Evolutionary conservation across 208 protist genomes (phyloP).

Genomic region (Leishmania major): DNA sequence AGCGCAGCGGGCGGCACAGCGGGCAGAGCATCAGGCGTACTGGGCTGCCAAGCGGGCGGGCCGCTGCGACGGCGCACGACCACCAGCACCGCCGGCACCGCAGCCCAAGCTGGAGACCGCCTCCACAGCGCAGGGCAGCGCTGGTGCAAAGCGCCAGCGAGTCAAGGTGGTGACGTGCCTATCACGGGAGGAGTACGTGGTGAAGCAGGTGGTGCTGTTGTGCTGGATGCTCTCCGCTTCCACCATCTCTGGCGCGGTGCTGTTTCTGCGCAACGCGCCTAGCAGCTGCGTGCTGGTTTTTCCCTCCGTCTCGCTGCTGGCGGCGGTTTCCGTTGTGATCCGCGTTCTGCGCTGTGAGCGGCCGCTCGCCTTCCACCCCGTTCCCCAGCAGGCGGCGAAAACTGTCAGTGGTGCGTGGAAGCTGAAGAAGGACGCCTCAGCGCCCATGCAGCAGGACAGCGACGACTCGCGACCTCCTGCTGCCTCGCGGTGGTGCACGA

Average conservation of each 20-base stretch:
- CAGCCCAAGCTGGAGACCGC: neutral
- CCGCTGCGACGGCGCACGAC: neutral
- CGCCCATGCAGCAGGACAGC: slow-evolving; percentile 11
- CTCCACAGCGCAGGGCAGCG: neutral
- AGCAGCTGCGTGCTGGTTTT: slow-evolving; percentile 22
- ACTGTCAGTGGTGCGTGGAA: neutral
- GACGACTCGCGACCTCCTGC: slow-evolving; percentile 27
- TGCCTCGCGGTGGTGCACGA: slow-evolving; percentile 35
- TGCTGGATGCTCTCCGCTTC: slow-evolving; percentile 32
- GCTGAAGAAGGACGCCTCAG: neutral
- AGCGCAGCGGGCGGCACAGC: slow-evolving; percentile 17
- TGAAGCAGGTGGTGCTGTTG: slow-evolving; percentile 59
- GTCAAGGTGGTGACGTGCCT: slow-evolving; percentile 42
- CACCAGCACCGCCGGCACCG: neutral
- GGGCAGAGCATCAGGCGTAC: neutral
- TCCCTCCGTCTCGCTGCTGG: slow-evolving; percentile 21
- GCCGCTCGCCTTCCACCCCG: slow-evolving; percentile 14
- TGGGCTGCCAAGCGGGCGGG: slow-evolving; percentile 11
- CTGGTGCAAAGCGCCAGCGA: neutral
- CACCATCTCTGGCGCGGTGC: slow-evolving; percentile 8
- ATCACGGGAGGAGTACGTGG: slow-evolving; percentile 58
- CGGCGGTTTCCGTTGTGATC: slow-evolving; percentile 27
- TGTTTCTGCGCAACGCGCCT: slow-evolving; percentile 26
- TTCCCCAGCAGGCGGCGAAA: neutral
- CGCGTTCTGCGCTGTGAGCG: slow-evolving; percentile 9